Percentiles rank a stretch among this genome's conserved stretches.
phyloP scores from a whole-genome alignment of 179 eudicot species.

The Carnegiea gigantea region DNA sequence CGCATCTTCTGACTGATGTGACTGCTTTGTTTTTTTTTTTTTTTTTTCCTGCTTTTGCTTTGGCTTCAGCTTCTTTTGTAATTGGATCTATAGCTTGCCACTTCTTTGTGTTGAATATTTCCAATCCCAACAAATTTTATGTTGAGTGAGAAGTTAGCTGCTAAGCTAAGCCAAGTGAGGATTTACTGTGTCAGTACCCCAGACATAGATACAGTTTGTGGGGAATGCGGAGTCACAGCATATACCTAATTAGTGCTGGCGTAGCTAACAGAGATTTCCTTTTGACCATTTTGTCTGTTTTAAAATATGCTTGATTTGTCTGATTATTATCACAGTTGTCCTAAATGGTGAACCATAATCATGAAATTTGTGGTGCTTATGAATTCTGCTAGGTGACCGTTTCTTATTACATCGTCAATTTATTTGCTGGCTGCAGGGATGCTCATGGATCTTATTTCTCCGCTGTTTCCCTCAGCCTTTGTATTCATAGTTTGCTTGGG shows the following conservation, averaged over 20 bases:
- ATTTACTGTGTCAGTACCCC: not conserved
- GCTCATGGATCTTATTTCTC: constrained; percentile 99
- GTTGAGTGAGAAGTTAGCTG: too few relatives aligned
- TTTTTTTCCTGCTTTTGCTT: not conserved
- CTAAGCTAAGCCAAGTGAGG: too few relatives aligned
- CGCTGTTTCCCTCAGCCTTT: constrained; percentile 95
- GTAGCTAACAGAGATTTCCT: not conserved
- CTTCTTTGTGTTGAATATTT: not conserved
- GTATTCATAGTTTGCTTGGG: constrained; percentile 88
- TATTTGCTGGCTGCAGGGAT: constrained; percentile 61
- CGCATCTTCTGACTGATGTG: too few relatives aligned
- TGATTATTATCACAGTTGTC: not conserved
- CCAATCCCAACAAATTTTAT: not conserved
- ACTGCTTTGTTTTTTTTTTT: not conserved
- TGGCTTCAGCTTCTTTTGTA: too few relatives aligned
- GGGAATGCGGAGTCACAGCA: not conserved
- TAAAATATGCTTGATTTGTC: not conserved
- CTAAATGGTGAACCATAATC: not conserved
- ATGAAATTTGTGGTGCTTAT: not conserved
- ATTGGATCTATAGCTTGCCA: not conserved
- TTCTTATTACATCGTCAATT: constrained; percentile 12
- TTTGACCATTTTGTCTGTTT: not conserved
- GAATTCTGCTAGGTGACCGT: not conserved
- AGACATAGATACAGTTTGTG: not conserved
- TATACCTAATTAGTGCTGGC: not conserved